Percentiles rank a stretch among this genome's conserved stretches.
Conservation (phyloP, 1,284 basidiomycete species). For the Cutaneotrichosporon arboriforme region DNA sequence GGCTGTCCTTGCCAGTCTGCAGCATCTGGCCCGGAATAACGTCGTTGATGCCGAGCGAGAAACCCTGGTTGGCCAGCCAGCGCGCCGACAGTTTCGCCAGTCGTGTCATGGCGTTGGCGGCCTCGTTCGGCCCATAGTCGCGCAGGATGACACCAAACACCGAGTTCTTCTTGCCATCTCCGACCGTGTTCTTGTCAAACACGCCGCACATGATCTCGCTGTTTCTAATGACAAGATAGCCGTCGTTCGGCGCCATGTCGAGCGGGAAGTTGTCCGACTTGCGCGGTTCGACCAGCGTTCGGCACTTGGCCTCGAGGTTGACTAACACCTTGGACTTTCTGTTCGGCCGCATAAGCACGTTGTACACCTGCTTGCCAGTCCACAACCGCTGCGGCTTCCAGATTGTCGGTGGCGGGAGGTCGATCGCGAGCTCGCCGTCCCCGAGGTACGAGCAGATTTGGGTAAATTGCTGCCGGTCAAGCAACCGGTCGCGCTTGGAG, state of each 20-base stretch:
- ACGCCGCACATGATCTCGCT: slow-evolving; percentile 99
- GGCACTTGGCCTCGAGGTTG: slow-evolving; percentile 95
- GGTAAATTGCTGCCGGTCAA: slow-evolving; percentile 89
- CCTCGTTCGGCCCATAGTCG: slow-evolving; percentile 93
- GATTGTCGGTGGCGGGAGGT: slow-evolving; percentile 91
- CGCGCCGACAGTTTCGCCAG: slow-evolving; percentile 93
- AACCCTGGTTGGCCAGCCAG: slow-evolving; percentile 94
- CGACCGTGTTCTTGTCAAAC: slow-evolving; percentile 98
- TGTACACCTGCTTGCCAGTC: slow-evolving; percentile 99
- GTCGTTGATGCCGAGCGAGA: slow-evolving; percentile 97
- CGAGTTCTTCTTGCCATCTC: slow-evolving; percentile 98
- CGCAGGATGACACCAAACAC: slow-evolving; percentile 97
- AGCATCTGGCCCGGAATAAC: slow-evolving; percentile 91
- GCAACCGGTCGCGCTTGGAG: slow-evolving; percentile 87
- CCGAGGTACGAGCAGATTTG: slow-evolving; percentile 94
- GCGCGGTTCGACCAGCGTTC: slow-evolving; percentile 82
- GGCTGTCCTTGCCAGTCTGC: slow-evolving; percentile 71
- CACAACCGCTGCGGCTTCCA: slow-evolving; percentile 89
- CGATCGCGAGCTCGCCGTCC: slow-evolving; percentile 86
- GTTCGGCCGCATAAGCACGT: slow-evolving; percentile 93
- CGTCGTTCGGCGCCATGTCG: slow-evolving; percentile 95
- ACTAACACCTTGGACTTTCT: slow-evolving; percentile 75
- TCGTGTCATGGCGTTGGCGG: slow-evolving; percentile 91
- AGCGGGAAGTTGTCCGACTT: slow-evolving; percentile 50
- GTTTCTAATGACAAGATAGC: slow-evolving; percentile 95